Evolutionary conservation across 139 green algal species (phyloP), one percentile per base, ranked within the genome.

Genomic region (Ettlia oleoabundans): DNA sequence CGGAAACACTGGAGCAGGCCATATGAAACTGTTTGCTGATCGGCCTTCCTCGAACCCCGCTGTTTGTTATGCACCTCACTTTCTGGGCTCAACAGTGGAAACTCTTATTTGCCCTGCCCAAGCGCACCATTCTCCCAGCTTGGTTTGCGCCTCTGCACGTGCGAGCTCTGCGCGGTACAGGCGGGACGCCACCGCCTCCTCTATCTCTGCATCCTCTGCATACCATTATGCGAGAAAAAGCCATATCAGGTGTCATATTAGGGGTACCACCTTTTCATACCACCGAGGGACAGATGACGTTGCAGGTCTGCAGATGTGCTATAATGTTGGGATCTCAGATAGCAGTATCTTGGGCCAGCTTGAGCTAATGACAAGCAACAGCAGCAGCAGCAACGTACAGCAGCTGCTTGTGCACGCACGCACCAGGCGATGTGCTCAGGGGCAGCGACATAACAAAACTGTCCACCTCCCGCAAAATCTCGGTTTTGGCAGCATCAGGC

Each of bases 401-500:
- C n/a, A n/a, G n/a, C n/a, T n/a, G n/a, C n/a, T n/a, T n/a, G n/a
- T n/a, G n/a, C n/a, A n/a, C n/a, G n/a, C 40, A 43, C 71, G 2
- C 53, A 84, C 79, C 79, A 51, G 52, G 79, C 1, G 26, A 28
- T 7, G 79, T 63, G 5, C 79, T 68, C 52, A 84, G 79, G 0
- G 79, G 79, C 68, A 84, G 68, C 8, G 79, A 80, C 79, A 84
- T 84, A 9, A 84, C 79, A 52, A 84, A 84, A 10, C 67, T 4
- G n/a, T 84, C 79, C 9, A 84, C 66, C 0, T 40, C 53, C 37
- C 53, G 79, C 22, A 84, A 13, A 10, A 84, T 84, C 52, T 37
- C 58, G 4, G 53, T 35, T 9, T 41, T 76, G 24, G 58, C 32
- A 2, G 37, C 30, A 2, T 67, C 21, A 1, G 79, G 68, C 65